Base-by-base conservation (phyloP, 208 protist species). In the Acanthamoeba rhysodes region DNA sequence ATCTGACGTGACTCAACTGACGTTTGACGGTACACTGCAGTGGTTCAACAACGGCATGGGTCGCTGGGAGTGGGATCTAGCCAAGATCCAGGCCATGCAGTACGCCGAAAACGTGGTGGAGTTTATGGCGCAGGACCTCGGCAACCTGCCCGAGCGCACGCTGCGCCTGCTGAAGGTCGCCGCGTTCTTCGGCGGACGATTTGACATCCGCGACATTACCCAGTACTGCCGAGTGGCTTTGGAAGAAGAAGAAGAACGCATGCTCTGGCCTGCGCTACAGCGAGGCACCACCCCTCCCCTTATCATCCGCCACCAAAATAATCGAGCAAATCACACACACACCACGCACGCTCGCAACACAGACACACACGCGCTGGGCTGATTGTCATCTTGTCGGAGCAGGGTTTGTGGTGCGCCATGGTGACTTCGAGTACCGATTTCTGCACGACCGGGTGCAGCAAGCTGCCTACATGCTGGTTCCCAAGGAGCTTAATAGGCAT, bases 391-490 rank as follows among this genome's bases (percentile, higher is more conserved):
- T 2, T 59, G 18, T 20, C 14, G 18, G 22, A 9, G 62, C 62
- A 68, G 85, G 85, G 1, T 93, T 78, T 32, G 59, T 93, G n/a
- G 18, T 93, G 6, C 57, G 87, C 4, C 2, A 20, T 2, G n/a
- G 29, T 16, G 87, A 76, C 62, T 93, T 59, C 34, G 66, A 72
- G 22, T 93, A 93, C 24, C 32, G 64, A 10, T 93, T 93, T 24
- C 59, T 93, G 2, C 87, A 93, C 48, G 87, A 93, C 45, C 32
- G 87, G 6, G 62, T 93, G 64, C 87, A 93, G 27, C 64, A 93
- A 45, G 87, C 87, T 1, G 87, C 87, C 37, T 78, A 48, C 41
- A 32, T 27, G 45, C 24, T 9, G 12, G 64, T 93, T 0, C 22
- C 55, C 1, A n/a, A 20, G n/a, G 87, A 72, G 24, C 41, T 10